Evolutionary conservation across 2,329 filamentous ascomycete species (phyloP).

Genomic region (Neofusicoccum sp.): DNA sequence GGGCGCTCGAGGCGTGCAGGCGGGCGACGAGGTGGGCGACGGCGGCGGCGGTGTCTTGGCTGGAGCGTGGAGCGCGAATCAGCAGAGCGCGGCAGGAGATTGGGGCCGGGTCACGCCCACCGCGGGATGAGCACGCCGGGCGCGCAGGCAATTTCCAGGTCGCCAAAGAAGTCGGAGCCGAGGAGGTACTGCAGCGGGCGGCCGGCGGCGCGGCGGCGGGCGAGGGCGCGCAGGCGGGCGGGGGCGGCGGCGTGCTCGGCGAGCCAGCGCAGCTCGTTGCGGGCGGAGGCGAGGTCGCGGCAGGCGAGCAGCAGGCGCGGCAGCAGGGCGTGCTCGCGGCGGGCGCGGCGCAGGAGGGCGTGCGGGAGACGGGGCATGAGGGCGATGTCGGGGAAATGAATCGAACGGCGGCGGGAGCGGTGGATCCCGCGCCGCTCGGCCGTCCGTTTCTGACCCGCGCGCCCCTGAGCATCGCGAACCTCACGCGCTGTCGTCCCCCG

Average conservation of each 20-base stretch:
- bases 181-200: slow-evolving; percentile 87
- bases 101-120: slow-evolving; percentile 33
- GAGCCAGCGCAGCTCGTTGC: slow-evolving; percentile 73
- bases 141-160: slow-evolving; percentile 72
- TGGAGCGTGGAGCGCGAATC: slow-evolving; percentile 21
- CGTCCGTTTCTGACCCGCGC: too few relatives aligned
- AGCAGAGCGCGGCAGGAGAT: background rate
- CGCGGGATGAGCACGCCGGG: slow-evolving; percentile 84
- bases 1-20: slow-evolving; percentile 21
- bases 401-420: background rate
- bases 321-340: slow-evolving; percentile 55
- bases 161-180: slow-evolving; percentile 83
- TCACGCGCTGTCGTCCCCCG: background rate
- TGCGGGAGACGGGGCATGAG: slow-evolving; percentile 60
- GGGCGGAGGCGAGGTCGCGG: slow-evolving; percentile 61
- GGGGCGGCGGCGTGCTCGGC: slow-evolving; percentile 50
- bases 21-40: slow-evolving; percentile 34
- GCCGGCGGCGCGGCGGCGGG: slow-evolving; percentile 52
- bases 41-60: slow-evolving; percentile 47
- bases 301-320: slow-evolving; percentile 63
- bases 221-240: slow-evolving; percentile 38
- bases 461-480: too few relatives aligned
- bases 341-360: slow-evolving; percentile 55
- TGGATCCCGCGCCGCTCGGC: background rate
- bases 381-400: background rate